phyloP scores from a whole-genome alignment of 176 grass and related monocot genomes.

The Cenchrus fungigraminus region DNA sequence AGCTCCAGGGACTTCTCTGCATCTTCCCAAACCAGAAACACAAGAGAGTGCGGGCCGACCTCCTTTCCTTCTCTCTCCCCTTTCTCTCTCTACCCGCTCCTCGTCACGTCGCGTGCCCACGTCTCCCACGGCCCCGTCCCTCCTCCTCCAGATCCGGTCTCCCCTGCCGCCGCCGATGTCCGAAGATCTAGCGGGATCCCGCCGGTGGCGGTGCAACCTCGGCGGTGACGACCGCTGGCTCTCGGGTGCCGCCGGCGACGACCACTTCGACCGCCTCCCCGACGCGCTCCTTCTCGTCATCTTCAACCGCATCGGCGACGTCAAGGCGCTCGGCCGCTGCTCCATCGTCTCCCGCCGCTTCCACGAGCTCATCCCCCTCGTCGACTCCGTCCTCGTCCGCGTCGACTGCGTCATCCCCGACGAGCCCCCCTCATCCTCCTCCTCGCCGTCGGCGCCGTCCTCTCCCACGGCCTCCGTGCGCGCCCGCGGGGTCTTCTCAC shows the following conservation, averaged over 20 bases:
- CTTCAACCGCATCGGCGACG: constrained; percentile 87
- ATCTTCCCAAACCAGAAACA: constrained; percentile 12
- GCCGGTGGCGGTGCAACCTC: constrained; percentile 51
- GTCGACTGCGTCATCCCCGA: constrained; percentile 96
- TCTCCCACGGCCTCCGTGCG: constrained; percentile 47
- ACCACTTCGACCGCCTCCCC: constrained; percentile 83
- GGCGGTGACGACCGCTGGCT: constrained; percentile 38
- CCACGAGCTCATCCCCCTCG: constrained; percentile 70
- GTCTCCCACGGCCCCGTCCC: not conserved
- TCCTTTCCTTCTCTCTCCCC: constrained; percentile 11
- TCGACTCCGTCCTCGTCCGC: constrained; percentile 78
- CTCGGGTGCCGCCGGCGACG: constrained; percentile 33
- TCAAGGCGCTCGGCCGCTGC: constrained; percentile 90
- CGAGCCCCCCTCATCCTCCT: constrained; percentile 51
- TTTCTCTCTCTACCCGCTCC: constrained; percentile 5
- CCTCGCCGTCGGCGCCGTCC: constrained; percentile 30
- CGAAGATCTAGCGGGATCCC: constrained; percentile 41
- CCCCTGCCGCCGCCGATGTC: constrained; percentile 43
- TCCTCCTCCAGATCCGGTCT: constrained; percentile 46
- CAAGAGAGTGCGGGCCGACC: constrained; percentile 4
- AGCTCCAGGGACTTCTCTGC: not conserved
- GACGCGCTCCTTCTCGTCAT: constrained; percentile 81
- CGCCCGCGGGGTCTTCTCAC: constrained; percentile 60
- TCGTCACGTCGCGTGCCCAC: constrained; percentile 44
- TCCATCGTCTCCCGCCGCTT: constrained; percentile 85